A percentile compares a stretch with the other conserved stretches of the same genome.
Conservation (phyloP, 176 grass and related monocot species). For the Ampelocalamus luodianensis region DNA sequence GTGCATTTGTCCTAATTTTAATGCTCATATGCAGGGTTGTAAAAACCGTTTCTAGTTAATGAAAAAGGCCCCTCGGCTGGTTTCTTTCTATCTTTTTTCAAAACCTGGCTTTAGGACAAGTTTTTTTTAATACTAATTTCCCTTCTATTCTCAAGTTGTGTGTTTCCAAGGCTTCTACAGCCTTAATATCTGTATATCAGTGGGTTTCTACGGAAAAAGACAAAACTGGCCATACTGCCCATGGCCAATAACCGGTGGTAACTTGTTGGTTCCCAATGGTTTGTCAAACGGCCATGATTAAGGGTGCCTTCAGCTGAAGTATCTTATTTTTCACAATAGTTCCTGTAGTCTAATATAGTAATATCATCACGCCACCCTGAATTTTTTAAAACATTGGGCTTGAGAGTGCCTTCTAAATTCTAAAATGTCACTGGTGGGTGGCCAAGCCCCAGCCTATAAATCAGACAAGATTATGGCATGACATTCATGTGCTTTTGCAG, state of each 20-base stretch:
- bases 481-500: not conserved
- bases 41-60: not conserved
- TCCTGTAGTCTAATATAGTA: too few relatives aligned
- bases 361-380: not conserved
- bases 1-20: not conserved
- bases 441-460: conserved; percentile 37
- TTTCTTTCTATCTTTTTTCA: not conserved
- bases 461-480: not conserved
- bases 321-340: too few relatives aligned
- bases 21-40: not conserved
- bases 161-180: not conserved
- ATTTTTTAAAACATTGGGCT: not conserved
- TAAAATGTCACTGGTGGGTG: conserved; percentile 11
- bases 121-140: not conserved
- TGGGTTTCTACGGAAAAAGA: not conserved
- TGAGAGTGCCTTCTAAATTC: not conserved
- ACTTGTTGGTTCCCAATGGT: too few relatives aligned
- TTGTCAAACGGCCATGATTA: too few relatives aligned
- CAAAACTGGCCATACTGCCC: not conserved
- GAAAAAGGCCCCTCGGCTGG: not conserved
- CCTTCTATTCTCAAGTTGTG: not conserved
- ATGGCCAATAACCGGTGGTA: not conserved
- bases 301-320: too few relatives aligned
- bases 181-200: not conserved
- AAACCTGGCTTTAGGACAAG: too few relatives aligned